A percentile compares a stretch with the other conserved stretches of the same genome.
Evolutionary conservation across 1,284 basidiomycete genomes (phyloP).

Genomic region (Pascua sp.): DNA sequence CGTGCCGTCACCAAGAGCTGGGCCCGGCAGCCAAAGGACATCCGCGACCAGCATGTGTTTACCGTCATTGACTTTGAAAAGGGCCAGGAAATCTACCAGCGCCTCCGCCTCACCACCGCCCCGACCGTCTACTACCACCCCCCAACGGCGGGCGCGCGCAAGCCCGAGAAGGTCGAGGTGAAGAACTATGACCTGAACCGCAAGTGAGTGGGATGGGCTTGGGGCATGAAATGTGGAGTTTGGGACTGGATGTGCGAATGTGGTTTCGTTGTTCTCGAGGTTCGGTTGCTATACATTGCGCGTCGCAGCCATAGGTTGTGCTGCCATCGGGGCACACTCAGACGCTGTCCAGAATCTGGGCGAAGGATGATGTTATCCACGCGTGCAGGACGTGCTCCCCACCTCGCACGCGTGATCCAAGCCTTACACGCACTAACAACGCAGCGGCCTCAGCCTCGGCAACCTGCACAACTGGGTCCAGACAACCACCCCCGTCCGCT

Average conservation of each 20-base stretch:
- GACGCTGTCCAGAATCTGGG: too few species aligned
- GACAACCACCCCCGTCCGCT: conserved; percentile 56
- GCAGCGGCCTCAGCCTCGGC: conserved; percentile 72
- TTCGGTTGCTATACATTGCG: background rate
- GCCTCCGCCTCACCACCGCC: conserved; percentile 66
- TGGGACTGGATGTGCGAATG: background rate
- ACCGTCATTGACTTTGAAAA: conserved; percentile 83
- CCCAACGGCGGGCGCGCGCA: conserved; percentile 66
- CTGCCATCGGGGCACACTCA: background rate
- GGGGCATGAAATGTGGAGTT: background rate
- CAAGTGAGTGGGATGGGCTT: conserved; percentile 51
- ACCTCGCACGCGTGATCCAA: background rate
- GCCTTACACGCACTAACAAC: conserved; percentile 1
- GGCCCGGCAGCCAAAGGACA: conserved; percentile 59
- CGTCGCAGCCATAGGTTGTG: too few species aligned
- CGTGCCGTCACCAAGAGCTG: conserved; percentile 74
- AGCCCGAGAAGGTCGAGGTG: conserved; percentile 54
- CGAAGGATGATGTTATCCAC: too few species aligned
- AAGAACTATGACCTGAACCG: conserved; percentile 71
- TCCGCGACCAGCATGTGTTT: conserved; percentile 80
- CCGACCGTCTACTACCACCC: conserved; percentile 77
- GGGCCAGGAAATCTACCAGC: conserved; percentile 69
- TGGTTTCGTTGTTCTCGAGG: background rate
- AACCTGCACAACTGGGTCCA: conserved; percentile 73
- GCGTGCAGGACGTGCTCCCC: background rate